Evolutionary conservation across 805 yeast genomes (phyloP).

Genomic region (Ogataea kodamae): DNA sequence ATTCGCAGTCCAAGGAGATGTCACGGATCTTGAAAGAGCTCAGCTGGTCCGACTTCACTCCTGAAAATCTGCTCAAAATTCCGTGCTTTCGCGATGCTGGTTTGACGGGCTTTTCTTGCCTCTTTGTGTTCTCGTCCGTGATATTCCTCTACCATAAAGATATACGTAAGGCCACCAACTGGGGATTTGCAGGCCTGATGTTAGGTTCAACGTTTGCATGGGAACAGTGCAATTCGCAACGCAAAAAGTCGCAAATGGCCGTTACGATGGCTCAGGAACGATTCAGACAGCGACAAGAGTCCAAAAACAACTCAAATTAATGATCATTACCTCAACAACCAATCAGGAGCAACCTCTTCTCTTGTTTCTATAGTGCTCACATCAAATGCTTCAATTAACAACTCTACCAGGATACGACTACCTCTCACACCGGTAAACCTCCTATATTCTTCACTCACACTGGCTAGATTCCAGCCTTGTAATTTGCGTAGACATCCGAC

Average conservation of each 20-base stretch:
- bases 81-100: conserved; percentile 84
- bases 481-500: conserved; percentile 88
- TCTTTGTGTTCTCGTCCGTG: conserved; percentile 66
- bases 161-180: conserved; percentile 61
- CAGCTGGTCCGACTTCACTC: conserved; percentile 47
- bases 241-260: conserved; percentile 62
- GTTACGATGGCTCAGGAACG: conserved; percentile 65
- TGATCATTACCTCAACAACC: conserved; percentile 35
- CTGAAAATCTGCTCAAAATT: conserved; percentile 49
- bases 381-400: conserved; percentile 75
- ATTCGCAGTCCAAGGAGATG: conserved; percentile 23
- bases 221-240: conserved; percentile 83
- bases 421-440: conserved; percentile 91
- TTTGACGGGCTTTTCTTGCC: conserved; percentile 66
- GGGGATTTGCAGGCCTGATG: conserved; percentile 79
- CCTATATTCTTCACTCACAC: conserved; percentile 90
- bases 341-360: conserved; percentile 42
- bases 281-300: conserved; percentile 30
- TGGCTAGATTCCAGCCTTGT: conserved; percentile 96
- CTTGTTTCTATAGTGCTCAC: conserved; percentile 42
- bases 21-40: conserved; percentile 31
- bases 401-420: conserved; percentile 87
- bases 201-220: conserved; percentile 81
- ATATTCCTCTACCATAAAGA: conserved; percentile 66
- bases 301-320: conserved; percentile 23